phyloP scores from a whole-genome alignment of 257 asterid species.

The Salvia hispanica region DNA sequence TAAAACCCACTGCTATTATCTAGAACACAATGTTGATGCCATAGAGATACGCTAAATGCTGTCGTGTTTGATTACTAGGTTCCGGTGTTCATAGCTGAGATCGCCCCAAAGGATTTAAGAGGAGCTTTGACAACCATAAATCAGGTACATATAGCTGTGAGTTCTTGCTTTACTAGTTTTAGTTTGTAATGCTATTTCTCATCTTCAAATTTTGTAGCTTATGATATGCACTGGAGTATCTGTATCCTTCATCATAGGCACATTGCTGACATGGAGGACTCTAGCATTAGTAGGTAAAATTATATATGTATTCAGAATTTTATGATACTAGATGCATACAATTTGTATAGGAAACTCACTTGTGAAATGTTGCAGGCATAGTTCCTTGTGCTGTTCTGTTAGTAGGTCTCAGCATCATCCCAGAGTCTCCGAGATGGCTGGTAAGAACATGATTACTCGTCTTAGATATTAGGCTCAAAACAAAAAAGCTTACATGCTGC shows the following conservation, averaged over 20 bases:
- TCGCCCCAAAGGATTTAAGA: conserved; percentile 82
- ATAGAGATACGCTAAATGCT: neutral
- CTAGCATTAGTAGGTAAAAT: conserved; percentile 71
- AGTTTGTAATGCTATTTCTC: neutral
- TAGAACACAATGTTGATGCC: neutral
- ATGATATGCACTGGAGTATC: conserved; percentile 84
- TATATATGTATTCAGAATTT: neutral
- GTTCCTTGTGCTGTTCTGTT: conserved; percentile 74
- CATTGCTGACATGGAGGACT: conserved; percentile 72
- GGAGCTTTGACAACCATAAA: conserved; percentile 84
- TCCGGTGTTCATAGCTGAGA: conserved; percentile 90
- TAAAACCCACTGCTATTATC: neutral
- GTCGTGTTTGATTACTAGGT: conserved; percentile 45
- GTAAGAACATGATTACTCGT: conserved; percentile 40
- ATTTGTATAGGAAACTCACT: conserved; percentile 21
- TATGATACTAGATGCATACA: neutral
- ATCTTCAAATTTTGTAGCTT: conserved; percentile 50
- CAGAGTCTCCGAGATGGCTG: conserved; percentile 97
- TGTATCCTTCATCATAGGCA: conserved; percentile 86
- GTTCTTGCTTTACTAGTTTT: no score
- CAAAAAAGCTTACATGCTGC: neutral
- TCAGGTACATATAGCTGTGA: conserved; percentile 52
- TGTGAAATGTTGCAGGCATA: conserved; percentile 54
- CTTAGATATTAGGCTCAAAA: neutral
- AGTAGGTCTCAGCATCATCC: conserved; percentile 68